Base-by-base conservation (phyloP, 345 rosid genomes). In the Iberis pinnata region DNA sequence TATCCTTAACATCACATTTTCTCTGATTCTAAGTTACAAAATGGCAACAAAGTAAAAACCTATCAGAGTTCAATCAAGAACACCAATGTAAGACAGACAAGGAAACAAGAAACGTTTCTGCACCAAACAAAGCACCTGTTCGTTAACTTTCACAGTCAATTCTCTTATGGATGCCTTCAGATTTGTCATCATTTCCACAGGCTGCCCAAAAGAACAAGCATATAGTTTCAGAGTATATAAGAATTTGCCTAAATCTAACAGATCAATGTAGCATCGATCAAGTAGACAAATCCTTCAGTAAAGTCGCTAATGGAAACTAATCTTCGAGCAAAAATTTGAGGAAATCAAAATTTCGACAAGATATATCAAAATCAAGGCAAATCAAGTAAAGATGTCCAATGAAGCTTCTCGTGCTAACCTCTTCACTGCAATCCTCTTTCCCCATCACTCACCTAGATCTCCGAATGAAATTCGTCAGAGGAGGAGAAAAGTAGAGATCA, bases 21-120 rank as follows among this genome's bases (percentile, higher is more conserved):
- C 63, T 79, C 58, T 64, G 73, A 52, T 78, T 71, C 88, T 75
- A 63, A 53, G 53, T 36, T 26, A 40, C 14, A 55, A 39, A 38
- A 45, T 9, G 8, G 16, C 14, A 40, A 41, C 56, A 41, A 40
- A 47, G 12, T 27, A 15, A 56, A 29, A 35, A 38, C n/a, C 14
- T 16, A 10, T 52, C 61, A 67, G 14, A 12, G 22, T 22, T 35
- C 18, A 17, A 50, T 44, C 49, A 49, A 18, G 14, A 44, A 18
- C 43, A 36, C 19, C 16, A 40, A 18, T 8, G 15, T 10, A 56
- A 27, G 50, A 31, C 22, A 45, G n/a, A 61, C 4, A 11, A 14
- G 18, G 53, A 45, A 44, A 24, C 14, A 25, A 46, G 16, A 69
- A 1, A 42, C 18, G 3, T 20, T 13, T 18, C 6, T 44, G 27